Percentiles rank a stretch among this genome's conserved stretches.
phyloP scores from a whole-genome alignment of 148 eudicot species.

The Amaranthus hypochondriacus region DNA sequence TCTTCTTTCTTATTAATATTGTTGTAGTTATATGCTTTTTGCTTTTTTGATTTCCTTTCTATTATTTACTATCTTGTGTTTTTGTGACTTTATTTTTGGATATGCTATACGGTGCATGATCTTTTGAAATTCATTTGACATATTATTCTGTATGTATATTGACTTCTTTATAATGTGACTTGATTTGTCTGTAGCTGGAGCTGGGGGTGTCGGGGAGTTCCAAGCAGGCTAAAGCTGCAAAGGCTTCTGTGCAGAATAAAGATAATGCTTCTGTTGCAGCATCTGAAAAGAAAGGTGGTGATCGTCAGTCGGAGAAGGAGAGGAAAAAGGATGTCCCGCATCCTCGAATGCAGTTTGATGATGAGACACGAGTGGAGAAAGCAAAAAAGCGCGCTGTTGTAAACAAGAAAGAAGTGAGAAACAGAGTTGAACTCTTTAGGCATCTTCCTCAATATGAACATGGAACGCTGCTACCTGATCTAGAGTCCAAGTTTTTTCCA shows the following conservation, averaged over 20 bases:
- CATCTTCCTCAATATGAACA: constrained; percentile 97
- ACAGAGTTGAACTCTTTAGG: constrained; percentile 83
- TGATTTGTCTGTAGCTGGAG: constrained; percentile 39
- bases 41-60: no score
- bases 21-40: no score
- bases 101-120: no score
- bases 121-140: not conserved
- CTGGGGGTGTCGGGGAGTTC: constrained; percentile 32
- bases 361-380: constrained; percentile 80
- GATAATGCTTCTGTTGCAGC: constrained; percentile 62
- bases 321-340: constrained; percentile 97
- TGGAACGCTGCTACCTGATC: constrained; percentile 80
- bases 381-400: constrained; percentile 91
- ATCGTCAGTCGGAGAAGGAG: constrained; percentile 75
- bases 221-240: constrained; percentile 57
- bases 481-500: constrained; percentile 80
- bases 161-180: not conserved
- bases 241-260: constrained; percentile 50
- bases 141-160: constrained; percentile 1
- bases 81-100: no score
- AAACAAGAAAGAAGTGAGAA: constrained; percentile 83
- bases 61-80: no score
- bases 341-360: constrained; percentile 99
- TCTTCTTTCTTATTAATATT: no score
- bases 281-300: constrained; percentile 75